Percentiles rank a stretch among this genome's conserved stretches.
Conservation (phyloP, 768 basidiomycete species). For the Hortiboletus campestris region DNA sequence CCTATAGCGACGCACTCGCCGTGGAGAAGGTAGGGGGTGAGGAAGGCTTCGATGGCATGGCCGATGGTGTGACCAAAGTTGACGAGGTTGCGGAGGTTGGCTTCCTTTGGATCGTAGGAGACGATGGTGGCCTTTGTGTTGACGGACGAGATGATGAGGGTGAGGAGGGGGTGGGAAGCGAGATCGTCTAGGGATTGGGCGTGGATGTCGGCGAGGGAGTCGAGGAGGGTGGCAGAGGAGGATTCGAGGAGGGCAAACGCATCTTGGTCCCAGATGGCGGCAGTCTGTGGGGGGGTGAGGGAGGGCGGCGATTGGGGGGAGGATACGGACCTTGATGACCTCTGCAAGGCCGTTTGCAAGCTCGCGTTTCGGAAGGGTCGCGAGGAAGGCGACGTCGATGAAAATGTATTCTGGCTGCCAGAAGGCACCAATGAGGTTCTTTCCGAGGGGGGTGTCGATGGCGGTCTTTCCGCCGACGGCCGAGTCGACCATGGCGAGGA, state of each 20-base stretch:
- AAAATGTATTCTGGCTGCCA: slow-evolving; percentile 98
- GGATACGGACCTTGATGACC: slow-evolving; percentile 78
- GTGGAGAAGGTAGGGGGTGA: slow-evolving; percentile 91
- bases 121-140: slow-evolving; percentile 97
- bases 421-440: slow-evolving; percentile 98
- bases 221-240: slow-evolving; percentile 77
- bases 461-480: slow-evolving; percentile 98
- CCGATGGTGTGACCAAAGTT: slow-evolving; percentile 99
- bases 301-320: not conserved
- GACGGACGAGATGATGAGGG: slow-evolving; percentile 90
- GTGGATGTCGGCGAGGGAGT: slow-evolving; percentile 65
- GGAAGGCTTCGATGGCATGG: slow-evolving; percentile 95
- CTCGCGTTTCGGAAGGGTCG: slow-evolving; percentile 87
- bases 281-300: slow-evolving; percentile 59
- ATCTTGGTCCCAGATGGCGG: slow-evolving; percentile 95
- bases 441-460: slow-evolving; percentile 97
- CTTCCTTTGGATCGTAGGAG: slow-evolving; percentile 94
- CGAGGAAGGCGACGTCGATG: slow-evolving; percentile 94
- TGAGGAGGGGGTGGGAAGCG: slow-evolving; percentile 83
- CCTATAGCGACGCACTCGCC: slow-evolving; percentile 96
- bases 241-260: slow-evolving; percentile 91
- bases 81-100: slow-evolving; percentile 95
- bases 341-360: slow-evolving; percentile 99
- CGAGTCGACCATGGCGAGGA: slow-evolving; percentile 98
- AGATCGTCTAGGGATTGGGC: slow-evolving; percentile 61